Evolutionary conservation across 2,329 filamentous ascomycete species (phyloP).

Genomic region (Cladophialophora immunda): DNA sequence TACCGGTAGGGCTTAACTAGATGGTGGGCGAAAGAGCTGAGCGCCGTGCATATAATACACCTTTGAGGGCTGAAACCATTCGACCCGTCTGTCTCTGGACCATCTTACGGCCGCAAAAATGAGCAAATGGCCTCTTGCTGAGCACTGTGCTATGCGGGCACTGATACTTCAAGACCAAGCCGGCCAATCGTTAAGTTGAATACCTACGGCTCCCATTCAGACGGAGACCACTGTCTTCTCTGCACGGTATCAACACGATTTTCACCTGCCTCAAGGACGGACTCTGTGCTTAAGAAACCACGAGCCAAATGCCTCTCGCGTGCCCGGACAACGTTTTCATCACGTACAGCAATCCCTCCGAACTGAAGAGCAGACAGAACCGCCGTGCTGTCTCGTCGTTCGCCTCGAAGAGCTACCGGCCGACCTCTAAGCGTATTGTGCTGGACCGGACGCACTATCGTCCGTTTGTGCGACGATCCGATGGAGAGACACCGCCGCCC

Average conservation of each 20-base stretch:
- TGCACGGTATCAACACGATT: background rate
- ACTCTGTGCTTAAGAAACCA: background rate
- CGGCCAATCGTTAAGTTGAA: background rate
- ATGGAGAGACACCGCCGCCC: slow-evolving; percentile 6
- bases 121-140: background rate
- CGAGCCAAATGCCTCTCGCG: slow-evolving; percentile 21
- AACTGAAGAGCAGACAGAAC: slow-evolving; percentile 31
- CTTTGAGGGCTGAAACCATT: background rate
- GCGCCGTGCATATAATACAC: background rate
- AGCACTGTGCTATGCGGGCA: background rate
- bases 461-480: slow-evolving; percentile 22
- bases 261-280: background rate
- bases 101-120: background rate
- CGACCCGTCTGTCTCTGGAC: background rate
- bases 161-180: background rate
- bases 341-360: slow-evolving; percentile 33
- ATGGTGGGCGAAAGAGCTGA: background rate
- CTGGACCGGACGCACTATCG: slow-evolving; percentile 30
- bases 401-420: slow-evolving; percentile 34
- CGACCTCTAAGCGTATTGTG: slow-evolving; percentile 30
- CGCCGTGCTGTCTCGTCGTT: slow-evolving; percentile 33
- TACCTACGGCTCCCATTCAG: background rate
- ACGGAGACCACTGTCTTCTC: background rate
- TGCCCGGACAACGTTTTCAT: slow-evolving; percentile 30
- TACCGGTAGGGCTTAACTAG: background rate